Evolutionary conservation across 2,329 filamentous ascomycete genomes (phyloP).

Genomic region (Cytospora piceicola): DNA sequence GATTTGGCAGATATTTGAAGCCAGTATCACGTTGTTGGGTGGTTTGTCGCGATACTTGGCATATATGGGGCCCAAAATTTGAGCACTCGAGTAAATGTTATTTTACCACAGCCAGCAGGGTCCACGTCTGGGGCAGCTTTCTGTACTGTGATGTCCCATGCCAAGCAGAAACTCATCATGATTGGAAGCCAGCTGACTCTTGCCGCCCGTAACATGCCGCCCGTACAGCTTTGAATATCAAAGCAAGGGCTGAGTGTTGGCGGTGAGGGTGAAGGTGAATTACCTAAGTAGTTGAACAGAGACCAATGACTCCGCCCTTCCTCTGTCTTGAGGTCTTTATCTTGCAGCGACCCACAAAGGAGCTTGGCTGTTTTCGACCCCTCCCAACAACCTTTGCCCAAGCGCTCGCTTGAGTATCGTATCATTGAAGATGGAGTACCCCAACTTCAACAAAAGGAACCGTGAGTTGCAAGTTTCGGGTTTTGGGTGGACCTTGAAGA

Average conservation of each 20-base stretch:
- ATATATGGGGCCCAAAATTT: too few species aligned
- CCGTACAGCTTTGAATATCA: background rate
- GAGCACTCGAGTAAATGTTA: too few species aligned
- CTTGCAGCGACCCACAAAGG: constrained; percentile 10
- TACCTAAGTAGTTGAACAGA: constrained; percentile 7
- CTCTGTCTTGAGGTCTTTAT: background rate
- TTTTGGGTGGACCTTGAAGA: background rate
- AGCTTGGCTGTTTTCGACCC: constrained; percentile 17
- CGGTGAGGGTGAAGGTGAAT: constrained; percentile 5
- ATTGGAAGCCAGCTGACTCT: background rate
- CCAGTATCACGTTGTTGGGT: too few species aligned
- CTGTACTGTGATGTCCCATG: background rate
- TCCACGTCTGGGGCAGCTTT: too few species aligned
- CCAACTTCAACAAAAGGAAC: constrained; percentile 6
- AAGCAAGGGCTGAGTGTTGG: background rate
- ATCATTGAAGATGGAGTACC: constrained; percentile 7
- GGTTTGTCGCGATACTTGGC: too few species aligned
- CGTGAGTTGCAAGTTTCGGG: background rate
- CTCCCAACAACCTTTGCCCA: constrained; percentile 4
- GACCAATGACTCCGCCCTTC: background rate
- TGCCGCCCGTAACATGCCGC: background rate
- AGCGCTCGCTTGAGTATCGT: background rate
- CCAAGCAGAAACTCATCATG: background rate
- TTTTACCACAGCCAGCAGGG: too few species aligned
- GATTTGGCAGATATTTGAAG: too few species aligned